These are phyloP conservation scores for Penstemon newberryi DNA, from an alignment of 257 asterid genomes.

Conservation along the genomic window DNA sequence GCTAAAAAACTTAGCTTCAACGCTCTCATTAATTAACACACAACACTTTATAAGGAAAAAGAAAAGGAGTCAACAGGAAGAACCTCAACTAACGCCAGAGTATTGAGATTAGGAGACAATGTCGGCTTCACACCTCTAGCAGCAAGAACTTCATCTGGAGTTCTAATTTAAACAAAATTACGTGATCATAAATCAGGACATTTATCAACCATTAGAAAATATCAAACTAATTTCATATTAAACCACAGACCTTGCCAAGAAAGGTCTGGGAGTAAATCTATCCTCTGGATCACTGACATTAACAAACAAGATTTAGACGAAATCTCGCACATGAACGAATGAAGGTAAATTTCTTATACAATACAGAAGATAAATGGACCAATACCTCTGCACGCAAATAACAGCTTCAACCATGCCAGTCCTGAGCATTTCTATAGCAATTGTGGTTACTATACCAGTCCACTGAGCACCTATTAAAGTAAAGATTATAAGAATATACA, in stretches of 20 bases:
- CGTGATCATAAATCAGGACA: slow-evolving; percentile 8
- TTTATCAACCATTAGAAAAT: slow-evolving; percentile 13
- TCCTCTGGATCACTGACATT: slow-evolving; percentile 89
- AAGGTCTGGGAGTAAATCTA: slow-evolving; percentile 86
- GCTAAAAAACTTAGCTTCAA: neutral
- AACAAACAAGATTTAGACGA: slow-evolving; percentile 23
- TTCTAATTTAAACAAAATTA: slow-evolving; percentile 51
- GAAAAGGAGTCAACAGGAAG: slow-evolving; percentile 30
- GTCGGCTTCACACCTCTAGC: slow-evolving; percentile 99
- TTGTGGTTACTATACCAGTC: slow-evolving; percentile 99
- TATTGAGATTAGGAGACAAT: slow-evolving; percentile 90
- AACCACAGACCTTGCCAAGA: slow-evolving; percentile 74
- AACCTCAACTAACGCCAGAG: slow-evolving; percentile 94
- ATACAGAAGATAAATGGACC: slow-evolving; percentile 14
- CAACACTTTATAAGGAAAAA: slow-evolving; percentile 13
- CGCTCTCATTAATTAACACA: slow-evolving; percentile 12
- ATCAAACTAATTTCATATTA: slow-evolving; percentile 15
- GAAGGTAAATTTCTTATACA: slow-evolving; percentile 16
- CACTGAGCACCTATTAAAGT: slow-evolving; percentile 87
- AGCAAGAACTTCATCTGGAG: slow-evolving; percentile 95
- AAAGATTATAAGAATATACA: neutral
- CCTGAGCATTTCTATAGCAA: slow-evolving; percentile 94
- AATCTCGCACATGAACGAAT: slow-evolving; percentile 19
- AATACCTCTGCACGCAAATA: slow-evolving; percentile 90
- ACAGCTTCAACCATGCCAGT: slow-evolving; percentile 96